phyloP scores from a whole-genome alignment of 2,329 filamentous ascomycete species.

The Amesomyces nigricolor region DNA sequence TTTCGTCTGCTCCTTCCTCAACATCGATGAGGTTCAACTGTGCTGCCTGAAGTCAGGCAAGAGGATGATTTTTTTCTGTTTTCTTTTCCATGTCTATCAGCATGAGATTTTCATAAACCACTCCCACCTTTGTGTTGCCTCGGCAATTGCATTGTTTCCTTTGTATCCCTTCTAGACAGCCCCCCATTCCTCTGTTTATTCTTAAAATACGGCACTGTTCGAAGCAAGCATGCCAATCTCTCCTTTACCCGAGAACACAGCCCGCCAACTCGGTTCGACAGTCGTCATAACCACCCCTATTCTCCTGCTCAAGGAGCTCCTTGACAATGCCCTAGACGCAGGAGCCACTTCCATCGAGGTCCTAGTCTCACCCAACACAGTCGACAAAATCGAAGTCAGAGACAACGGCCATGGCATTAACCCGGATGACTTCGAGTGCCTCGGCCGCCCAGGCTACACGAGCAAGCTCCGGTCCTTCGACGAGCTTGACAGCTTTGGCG shows the following conservation, averaged over 20 bases:
- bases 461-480: conserved; percentile 65
- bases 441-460: conserved; percentile 65
- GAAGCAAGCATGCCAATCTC: conserved; percentile 42
- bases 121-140: background rate
- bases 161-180: background rate
- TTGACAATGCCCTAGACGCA: conserved; percentile 74
- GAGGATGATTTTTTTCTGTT: too few species aligned
- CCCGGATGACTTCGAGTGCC: conserved; percentile 51
- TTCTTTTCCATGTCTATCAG: background rate
- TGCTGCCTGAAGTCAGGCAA: background rate
- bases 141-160: background rate
- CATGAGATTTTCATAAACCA: background rate
- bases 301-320: conserved; percentile 66
- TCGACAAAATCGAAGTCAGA: conserved; percentile 64
- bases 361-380: conserved; percentile 56
- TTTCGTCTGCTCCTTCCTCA: too few species aligned
- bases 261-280: conserved; percentile 55
- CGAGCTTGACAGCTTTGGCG: conserved; percentile 53
- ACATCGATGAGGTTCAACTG: too few species aligned
- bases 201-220: background rate
- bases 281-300: conserved; percentile 55
- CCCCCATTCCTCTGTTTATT: background rate
- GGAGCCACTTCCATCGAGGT: conserved; percentile 61
- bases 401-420: conserved; percentile 71
- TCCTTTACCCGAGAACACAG: conserved; percentile 43